Percentiles rank a stretch among this genome's conserved stretches.
Conservation (phyloP, 2,329 filamentous ascomycete genomes). For the Corinectria fuckeliana region DNA sequence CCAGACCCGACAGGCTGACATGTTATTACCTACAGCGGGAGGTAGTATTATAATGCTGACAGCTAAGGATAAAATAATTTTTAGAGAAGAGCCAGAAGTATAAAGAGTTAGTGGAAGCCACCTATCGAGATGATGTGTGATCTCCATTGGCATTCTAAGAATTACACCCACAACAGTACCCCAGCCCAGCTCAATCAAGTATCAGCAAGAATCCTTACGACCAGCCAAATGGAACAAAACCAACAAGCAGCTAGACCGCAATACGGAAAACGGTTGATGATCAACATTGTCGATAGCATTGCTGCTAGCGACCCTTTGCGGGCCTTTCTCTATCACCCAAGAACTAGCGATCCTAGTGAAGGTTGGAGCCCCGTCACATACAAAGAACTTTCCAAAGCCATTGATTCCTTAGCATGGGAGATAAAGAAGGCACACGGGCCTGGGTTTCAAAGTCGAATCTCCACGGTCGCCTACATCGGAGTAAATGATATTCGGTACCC, state of each 20-base stretch:
- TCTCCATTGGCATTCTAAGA: too few species aligned
- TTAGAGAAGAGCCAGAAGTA: too few species aligned
- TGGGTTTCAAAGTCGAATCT: not conserved
- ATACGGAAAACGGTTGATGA: not conserved
- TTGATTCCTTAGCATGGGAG: not conserved
- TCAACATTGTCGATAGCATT: not conserved
- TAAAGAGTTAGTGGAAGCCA: too few species aligned
- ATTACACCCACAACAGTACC: too few species aligned
- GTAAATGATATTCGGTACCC: slow-evolving; percentile 45
- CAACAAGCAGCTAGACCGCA: not conserved
- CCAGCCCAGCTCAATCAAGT: too few species aligned
- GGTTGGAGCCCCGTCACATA: not conserved
- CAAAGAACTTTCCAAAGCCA: not conserved
- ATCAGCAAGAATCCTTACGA: too few species aligned
- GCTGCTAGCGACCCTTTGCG: not conserved
- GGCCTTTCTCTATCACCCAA: not conserved
- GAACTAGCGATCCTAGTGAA: not conserved
- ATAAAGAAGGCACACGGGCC: not conserved
- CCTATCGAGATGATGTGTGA: too few species aligned
- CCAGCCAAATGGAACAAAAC: not conserved
- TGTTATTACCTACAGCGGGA: too few species aligned
- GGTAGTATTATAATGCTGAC: too few species aligned
- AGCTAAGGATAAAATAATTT: too few species aligned
- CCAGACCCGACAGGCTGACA: too few species aligned
- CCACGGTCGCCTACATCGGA: slow-evolving; percentile 42